Percentiles rank a stretch among this genome's conserved stretches.
Evolutionary conservation across 306 rosid genomes (phyloP).

Genomic region (Luffa acutangula): DNA sequence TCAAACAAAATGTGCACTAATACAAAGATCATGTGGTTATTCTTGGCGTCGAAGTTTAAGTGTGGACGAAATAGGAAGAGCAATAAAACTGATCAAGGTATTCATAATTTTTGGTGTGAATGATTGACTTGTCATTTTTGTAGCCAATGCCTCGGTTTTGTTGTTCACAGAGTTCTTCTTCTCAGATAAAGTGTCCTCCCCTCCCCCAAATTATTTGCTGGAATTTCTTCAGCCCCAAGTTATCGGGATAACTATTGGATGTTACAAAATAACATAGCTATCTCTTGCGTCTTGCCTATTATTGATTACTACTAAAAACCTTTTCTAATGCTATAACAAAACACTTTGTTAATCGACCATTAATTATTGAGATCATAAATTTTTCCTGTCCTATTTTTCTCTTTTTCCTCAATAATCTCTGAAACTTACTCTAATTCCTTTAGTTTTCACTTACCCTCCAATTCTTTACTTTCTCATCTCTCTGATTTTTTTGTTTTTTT

Average conservation of each 20-base stretch:
- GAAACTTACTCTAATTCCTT: neutral
- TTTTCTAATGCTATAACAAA: too few species aligned
- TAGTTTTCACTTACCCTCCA: neutral
- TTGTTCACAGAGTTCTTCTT: neutral
- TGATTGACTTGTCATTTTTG: neutral
- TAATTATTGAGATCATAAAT: neutral
- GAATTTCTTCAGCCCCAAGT: neutral
- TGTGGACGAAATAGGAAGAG: conserved; percentile 56
- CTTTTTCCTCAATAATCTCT: neutral
- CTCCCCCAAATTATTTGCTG: neutral
- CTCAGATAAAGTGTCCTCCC: neutral
- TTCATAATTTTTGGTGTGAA: neutral
- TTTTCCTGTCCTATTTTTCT: neutral
- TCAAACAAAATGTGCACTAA: conserved; percentile 71
- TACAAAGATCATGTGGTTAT: conserved; percentile 93
- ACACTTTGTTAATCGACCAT: too few species aligned
- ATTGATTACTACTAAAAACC: neutral
- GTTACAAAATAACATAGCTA: neutral
- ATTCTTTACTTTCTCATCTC: neutral
- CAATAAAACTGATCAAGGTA: conserved; percentile 71
- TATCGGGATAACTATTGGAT: neutral
- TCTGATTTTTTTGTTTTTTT: neutral
- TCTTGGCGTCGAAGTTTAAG: conserved; percentile 93
- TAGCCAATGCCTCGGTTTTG: neutral
- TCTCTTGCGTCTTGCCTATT: neutral